phyloP scores from a whole-genome alignment of 208 protist species.

The Phytomonas francai region DNA sequence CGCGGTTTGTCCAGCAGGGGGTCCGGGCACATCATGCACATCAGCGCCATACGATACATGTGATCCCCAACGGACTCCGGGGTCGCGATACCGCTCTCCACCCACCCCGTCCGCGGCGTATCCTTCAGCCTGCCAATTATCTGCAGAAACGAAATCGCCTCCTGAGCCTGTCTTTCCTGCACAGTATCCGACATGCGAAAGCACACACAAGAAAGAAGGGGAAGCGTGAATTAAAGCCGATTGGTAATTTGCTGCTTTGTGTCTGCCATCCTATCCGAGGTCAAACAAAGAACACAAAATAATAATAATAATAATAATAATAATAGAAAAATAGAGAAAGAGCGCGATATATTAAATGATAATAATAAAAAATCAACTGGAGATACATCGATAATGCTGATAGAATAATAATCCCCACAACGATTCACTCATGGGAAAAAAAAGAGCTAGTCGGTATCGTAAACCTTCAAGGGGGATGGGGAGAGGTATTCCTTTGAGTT shows the following conservation, averaged over 20 bases:
- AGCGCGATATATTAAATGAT: too few relatives aligned
- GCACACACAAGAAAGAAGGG: constrained; percentile 10
- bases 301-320: constrained; percentile 15
- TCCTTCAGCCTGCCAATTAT: constrained; percentile 77
- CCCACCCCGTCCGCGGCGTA: constrained; percentile 83
- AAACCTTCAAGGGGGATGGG: too few relatives aligned
- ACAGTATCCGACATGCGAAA: constrained; percentile 16
- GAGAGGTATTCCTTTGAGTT: too few relatives aligned
- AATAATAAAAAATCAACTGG: too few relatives aligned
- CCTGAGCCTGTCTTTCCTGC: constrained; percentile 15
- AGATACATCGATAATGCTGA: too few relatives aligned
- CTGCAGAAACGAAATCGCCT: constrained; percentile 67
- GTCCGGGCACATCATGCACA: constrained; percentile 90
- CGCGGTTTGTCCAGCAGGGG: constrained; percentile 47
- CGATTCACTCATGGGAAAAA: too few relatives aligned
- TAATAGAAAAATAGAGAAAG: background rate
- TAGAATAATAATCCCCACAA: too few relatives aligned
- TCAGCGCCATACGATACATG: constrained; percentile 90
- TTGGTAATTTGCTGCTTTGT: background rate
- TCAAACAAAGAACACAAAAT: background rate
- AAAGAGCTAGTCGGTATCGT: too few relatives aligned
- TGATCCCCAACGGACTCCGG: constrained; percentile 86
- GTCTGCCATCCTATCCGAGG: background rate
- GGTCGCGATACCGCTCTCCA: constrained; percentile 39
- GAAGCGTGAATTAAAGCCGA: background rate